Conservation (phyloP, 2,329 filamentous ascomycete genomes). For the Ophiostoma quercus region DNA sequence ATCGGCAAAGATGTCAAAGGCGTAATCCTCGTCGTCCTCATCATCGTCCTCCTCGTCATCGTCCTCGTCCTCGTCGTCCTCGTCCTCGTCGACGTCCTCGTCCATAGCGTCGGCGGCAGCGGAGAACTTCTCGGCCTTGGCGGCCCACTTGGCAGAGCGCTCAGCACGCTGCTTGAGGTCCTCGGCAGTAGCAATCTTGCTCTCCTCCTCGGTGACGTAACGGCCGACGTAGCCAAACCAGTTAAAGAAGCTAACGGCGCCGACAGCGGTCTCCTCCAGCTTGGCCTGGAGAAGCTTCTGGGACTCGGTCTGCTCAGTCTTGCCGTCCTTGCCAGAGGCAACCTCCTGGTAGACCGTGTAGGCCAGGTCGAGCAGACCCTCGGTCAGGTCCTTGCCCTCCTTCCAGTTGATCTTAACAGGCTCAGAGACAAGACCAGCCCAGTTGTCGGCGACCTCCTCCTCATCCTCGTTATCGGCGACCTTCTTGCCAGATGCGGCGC, state of each 20-base stretch:
- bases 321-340: conserved; percentile 7
- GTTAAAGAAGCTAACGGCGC: conserved; percentile 74
- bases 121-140: conserved; percentile 34
- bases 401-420: conserved; percentile 87
- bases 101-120: conserved; percentile 27
- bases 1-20: conserved; percentile 79
- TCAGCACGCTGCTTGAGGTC: conserved; percentile 42
- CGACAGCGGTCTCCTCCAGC: conserved; percentile 57
- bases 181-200: conserved; percentile 50
- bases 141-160: conserved; percentile 27
- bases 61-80: conserved; percentile 46
- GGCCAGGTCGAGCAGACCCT: conserved; percentile 70
- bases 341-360: conserved; percentile 63
- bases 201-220: conserved; percentile 68
- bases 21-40: conserved; percentile 51
- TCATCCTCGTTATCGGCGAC: not conserved
- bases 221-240: conserved; percentile 78
- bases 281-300: conserved; percentile 43
- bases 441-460: conserved; percentile 37
- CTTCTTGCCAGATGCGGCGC: not conserved
- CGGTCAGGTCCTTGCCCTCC: conserved; percentile 75
- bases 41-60: conserved; percentile 40
- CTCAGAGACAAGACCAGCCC: conserved; percentile 76
- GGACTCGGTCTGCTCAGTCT: conserved; percentile 30
- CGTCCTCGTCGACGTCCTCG: conserved; percentile 41